Conservation (phyloP, 495 filamentous ascomycete species). For the Aspergillus nanangensis region DNA sequence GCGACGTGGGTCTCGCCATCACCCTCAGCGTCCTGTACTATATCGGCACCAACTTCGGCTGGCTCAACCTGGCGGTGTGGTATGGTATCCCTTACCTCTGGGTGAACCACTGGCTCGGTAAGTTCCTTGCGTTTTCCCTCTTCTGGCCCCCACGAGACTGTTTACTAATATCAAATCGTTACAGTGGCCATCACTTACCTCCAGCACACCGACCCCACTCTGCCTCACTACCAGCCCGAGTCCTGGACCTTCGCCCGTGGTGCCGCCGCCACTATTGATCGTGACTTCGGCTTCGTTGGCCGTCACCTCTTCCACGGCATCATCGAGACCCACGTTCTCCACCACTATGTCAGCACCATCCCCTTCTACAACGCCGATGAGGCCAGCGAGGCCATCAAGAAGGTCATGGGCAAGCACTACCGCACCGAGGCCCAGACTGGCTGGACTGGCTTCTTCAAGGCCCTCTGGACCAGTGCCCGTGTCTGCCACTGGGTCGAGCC, state of each 20-base stretch:
- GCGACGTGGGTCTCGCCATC: conserved; percentile 72
- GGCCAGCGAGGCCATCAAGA: conserved; percentile 55
- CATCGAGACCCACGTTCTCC: conserved; percentile 58
- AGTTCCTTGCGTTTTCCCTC: conserved; percentile 22
- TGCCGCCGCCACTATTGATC: conserved; percentile 56
- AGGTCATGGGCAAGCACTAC: conserved; percentile 54
- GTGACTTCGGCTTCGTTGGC: conserved; percentile 57
- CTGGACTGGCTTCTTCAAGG: conserved; percentile 49
- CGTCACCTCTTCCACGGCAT: conserved; percentile 56
- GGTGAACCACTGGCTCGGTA: conserved; percentile 92
- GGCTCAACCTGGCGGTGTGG: conserved; percentile 83
- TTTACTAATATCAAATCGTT: not conserved
- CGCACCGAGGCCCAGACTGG: conserved; percentile 49
- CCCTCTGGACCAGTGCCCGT: conserved; percentile 49
- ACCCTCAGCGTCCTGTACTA: conserved; percentile 52
- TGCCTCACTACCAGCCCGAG: conserved; percentile 53
- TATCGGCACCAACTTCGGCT: conserved; percentile 70
- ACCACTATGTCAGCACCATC: conserved; percentile 59
- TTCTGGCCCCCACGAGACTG: not conserved
- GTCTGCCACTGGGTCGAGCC: conserved; percentile 58
- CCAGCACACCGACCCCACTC: conserved; percentile 56
- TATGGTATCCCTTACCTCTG: conserved; percentile 93
- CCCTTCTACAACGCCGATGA: conserved; percentile 61
- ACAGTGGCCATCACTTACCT: conserved; percentile 58
- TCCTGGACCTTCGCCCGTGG: conserved; percentile 55